Evolutionary conservation across 2,329 filamentous ascomycete species (phyloP).

Genomic region (Tolypocladium album): DNA sequence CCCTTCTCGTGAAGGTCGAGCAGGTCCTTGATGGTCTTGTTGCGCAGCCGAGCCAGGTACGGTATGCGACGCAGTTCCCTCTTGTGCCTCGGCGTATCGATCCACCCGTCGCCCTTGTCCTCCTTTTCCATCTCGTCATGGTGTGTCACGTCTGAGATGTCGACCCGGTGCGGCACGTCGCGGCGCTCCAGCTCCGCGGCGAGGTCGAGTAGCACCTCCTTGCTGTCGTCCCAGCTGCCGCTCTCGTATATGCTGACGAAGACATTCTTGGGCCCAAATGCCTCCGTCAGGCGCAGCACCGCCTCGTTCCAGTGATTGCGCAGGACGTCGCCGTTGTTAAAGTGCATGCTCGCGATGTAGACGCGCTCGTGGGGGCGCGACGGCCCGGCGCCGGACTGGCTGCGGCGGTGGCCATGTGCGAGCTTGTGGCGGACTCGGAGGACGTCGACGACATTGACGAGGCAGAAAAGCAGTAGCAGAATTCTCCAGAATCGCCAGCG

Average conservation of each 20-base stretch:
- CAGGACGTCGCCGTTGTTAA: conserved; percentile 53
- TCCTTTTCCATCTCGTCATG: conserved; percentile 38
- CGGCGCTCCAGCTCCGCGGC: conserved; percentile 40
- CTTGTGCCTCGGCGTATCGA: conserved; percentile 42
- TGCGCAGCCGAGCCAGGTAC: conserved; percentile 54
- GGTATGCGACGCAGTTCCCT: conserved; percentile 56
- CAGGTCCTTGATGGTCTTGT: conserved; percentile 51
- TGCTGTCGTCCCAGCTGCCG: conserved; percentile 59
- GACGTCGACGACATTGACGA: conserved; percentile 28
- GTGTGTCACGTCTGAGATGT: conserved; percentile 49
- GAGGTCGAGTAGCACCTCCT: conserved; percentile 46
- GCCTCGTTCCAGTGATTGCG: conserved; percentile 52
- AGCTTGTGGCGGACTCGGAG: conserved; percentile 25
- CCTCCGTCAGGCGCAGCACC: conserved; percentile 43
- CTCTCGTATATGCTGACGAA: conserved; percentile 59
- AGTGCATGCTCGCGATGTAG: conserved; percentile 60
- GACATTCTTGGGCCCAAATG: conserved; percentile 52
- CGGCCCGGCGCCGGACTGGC: conserved; percentile 4
- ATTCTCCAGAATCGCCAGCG: conserved; percentile 24
- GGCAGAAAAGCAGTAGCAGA: conserved; percentile 19
- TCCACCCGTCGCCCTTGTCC: conserved; percentile 46
- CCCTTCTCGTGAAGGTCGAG: conserved; percentile 37
- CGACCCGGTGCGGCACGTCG: conserved; percentile 43
- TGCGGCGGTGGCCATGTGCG: conserved; percentile 14
- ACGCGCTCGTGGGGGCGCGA: conserved; percentile 31